Percentiles rank a stretch among this genome's conserved stretches.
phyloP scores from a whole-genome alignment of 257 asterid species.

The Solanum arcanum region DNA sequence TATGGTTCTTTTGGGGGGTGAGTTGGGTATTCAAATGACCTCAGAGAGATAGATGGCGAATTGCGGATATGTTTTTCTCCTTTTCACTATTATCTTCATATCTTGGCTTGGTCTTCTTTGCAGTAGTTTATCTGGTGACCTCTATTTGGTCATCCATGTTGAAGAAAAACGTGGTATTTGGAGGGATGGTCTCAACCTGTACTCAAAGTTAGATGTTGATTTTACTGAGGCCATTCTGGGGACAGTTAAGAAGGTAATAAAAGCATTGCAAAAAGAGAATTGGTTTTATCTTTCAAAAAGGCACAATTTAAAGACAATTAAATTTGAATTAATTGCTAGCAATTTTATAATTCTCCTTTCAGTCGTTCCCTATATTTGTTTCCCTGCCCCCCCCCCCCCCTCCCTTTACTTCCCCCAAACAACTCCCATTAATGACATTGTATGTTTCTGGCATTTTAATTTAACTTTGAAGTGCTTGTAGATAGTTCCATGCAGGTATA shows the following conservation, averaged over 20 bases:
- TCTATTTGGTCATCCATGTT: conserved; percentile 61
- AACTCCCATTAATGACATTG: background rate
- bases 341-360: background rate
- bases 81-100: background rate
- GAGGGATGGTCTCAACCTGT: conserved; percentile 80
- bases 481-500: background rate
- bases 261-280: background rate
- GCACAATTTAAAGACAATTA: background rate
- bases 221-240: conserved; percentile 91
- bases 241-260: conserved; percentile 59
- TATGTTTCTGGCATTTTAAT: background rate
- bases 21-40: background rate
- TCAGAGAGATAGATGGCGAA: background rate
- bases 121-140: conserved; percentile 80
- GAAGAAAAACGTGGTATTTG: conserved; percentile 57
- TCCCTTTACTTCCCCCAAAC: background rate
- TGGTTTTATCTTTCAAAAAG: background rate
- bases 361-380: background rate
- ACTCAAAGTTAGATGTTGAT: conserved; percentile 66
- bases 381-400: background rate
- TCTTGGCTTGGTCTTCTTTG: background rate
- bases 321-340: background rate
- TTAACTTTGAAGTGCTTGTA: background rate
- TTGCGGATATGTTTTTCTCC: background rate
- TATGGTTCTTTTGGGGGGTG: background rate